Percentiles rank a stretch among this genome's conserved stretches.
Conservation (phyloP, 768 basidiomycete species). For the Lactarius vividus region DNA sequence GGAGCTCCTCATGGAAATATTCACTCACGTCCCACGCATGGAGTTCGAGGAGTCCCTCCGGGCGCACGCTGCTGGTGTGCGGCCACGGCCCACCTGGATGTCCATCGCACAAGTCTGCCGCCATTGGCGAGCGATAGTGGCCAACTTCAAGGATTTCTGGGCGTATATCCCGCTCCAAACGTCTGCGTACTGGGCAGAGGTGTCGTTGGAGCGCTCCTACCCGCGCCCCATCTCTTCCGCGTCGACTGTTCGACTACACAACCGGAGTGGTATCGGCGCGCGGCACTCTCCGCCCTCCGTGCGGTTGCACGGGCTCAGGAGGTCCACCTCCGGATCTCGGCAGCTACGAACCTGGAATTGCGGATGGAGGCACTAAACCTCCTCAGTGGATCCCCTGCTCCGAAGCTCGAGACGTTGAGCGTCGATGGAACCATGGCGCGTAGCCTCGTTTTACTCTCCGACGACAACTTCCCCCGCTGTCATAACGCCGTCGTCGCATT, state of each 20-base stretch:
- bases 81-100: conserved; percentile 1
- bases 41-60: conserved; percentile 15
- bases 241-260: neutral
- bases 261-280: conserved; percentile 4
- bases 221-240: conserved; percentile 5
- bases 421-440: neutral
- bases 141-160: conserved; percentile 15
- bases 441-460: neutral
- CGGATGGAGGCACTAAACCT: neutral
- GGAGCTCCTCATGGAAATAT: conserved; percentile 15
- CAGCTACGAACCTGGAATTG: neutral
- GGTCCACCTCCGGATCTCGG: conserved; percentile 5
- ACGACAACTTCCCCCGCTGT: neutral
- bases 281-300: conserved; percentile 1
- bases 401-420: conserved; percentile 1
- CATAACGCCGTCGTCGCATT: neutral
- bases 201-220: conserved; percentile 4
- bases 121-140: neutral
- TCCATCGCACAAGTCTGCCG: conserved; percentile 10
- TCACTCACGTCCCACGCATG: conserved; percentile 16
- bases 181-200: conserved; percentile 8
- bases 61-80: no score
- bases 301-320: conserved; percentile 10
- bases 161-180: conserved; percentile 9
- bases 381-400: neutral